Conservation (phyloP, 1,284 basidiomycete species). For the Tilletiaria anomala region DNA sequence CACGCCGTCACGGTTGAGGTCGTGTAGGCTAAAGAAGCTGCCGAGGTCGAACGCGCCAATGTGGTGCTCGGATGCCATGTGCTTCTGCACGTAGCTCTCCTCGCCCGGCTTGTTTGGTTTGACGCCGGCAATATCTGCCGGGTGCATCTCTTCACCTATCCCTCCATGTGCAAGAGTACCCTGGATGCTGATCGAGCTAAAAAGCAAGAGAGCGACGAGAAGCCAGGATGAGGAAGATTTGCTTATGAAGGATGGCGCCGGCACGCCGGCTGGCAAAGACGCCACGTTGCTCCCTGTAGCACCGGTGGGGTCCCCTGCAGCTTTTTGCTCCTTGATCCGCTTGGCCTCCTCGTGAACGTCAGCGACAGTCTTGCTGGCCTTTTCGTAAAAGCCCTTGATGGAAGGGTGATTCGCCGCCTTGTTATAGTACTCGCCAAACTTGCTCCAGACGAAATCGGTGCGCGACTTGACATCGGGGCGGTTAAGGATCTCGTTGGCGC, state of each 20-base stretch:
- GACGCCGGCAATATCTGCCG: constrained; percentile 16
- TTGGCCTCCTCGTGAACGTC: constrained; percentile 79
- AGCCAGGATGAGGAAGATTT: constrained; percentile 8
- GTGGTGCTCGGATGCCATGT: constrained; percentile 40
- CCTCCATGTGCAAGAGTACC: constrained; percentile 13
- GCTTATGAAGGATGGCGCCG: too few species aligned
- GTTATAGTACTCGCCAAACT: constrained; percentile 29
- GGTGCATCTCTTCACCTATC: constrained; percentile 10
- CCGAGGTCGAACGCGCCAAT: constrained; percentile 39
- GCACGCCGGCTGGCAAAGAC: too few species aligned
- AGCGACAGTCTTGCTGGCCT: constrained; percentile 59
- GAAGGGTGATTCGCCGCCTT: constrained; percentile 22
- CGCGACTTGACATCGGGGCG: constrained; percentile 24
- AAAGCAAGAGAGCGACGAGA: constrained; percentile 8
- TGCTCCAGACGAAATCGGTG: constrained; percentile 23
- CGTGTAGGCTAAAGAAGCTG: constrained; percentile 62
- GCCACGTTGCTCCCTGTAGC: too few species aligned
- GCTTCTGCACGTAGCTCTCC: constrained; percentile 30
- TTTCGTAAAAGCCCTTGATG: constrained; percentile 55
- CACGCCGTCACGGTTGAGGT: constrained; percentile 54
- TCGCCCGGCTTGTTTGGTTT: constrained; percentile 4
- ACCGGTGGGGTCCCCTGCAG: too few species aligned
- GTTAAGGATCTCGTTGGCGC: constrained; percentile 15
- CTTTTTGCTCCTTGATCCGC: constrained; percentile 54
- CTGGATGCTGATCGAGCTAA: constrained; percentile 5